Base-by-base conservation (phyloP, 2,329 filamentous ascomycete genomes). In the Xylaria polymorpha region DNA sequence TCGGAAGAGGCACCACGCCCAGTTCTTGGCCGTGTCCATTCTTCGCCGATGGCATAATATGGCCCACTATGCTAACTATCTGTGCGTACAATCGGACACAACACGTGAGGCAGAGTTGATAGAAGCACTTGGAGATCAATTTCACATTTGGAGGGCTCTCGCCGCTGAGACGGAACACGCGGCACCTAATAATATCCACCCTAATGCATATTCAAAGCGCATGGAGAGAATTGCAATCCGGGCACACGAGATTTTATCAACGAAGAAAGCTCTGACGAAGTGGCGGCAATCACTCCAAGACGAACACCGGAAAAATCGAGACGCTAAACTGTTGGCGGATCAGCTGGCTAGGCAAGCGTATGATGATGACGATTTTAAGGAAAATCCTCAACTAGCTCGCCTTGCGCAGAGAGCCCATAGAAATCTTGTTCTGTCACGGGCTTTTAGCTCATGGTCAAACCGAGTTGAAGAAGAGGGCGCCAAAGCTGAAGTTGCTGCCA, bases 141-240 rank as follows among this genome's bases (percentile, higher is more conserved):
- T 79, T 37, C 50, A 74, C 39, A 58, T 63, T 15, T 79, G 77
- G 77, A 75, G 75, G 60, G 72, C 71, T 29, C 51, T 73, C 25
- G 67, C 75, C n/a, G 69, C 68, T 10, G 71, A 74, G 53, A 71
- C 75, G 5, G 69, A 74, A 37, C 59, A 69, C 10, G 67, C 72
- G 43, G 66, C 71, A 29, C 70, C 73, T 39, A 56, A 73, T 29
- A 62, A 67, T 14, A 66, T 76, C 18, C 76, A 73, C 43, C 64
- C 73, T 12, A 77, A 75, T 64, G 72, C 75, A 25, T 78, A 77
- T 64, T 79, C 77, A 14, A 77, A 76, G 61, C 75, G 77, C n/a
- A 74, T 74, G 22, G 76, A 78, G 60, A 72, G 64, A 48, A 74
- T 78, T 44, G 76, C 77, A 43, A 69, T 71, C 18, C 73, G 77